These are phyloP conservation scores for Alternaria viburni DNA, from an alignment of 2,329 filamentous ascomycete species.

Conservation along the genomic window DNA sequence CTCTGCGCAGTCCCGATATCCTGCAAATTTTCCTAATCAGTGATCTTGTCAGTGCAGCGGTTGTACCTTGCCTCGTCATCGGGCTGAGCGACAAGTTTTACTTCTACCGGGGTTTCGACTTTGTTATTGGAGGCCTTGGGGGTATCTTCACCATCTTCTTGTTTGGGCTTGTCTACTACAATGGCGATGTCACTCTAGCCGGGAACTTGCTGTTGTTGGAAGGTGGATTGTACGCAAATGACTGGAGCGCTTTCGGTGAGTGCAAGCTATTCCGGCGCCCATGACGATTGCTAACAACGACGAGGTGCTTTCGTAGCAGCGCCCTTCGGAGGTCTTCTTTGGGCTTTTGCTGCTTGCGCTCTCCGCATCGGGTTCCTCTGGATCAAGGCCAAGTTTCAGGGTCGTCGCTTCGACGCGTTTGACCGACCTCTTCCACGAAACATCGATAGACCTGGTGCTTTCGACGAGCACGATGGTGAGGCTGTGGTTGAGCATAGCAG, in stretches of 20 bases:
- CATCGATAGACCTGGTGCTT: constrained; percentile 11
- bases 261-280: background rate
- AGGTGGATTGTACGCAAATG: constrained; percentile 74
- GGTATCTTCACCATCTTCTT: constrained; percentile 81
- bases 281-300: constrained; percentile 7
- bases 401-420: constrained; percentile 69
- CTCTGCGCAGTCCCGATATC: constrained; percentile 74
- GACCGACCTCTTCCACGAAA: constrained; percentile 54
- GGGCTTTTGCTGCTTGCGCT: constrained; percentile 68
- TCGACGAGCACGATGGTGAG: constrained; percentile 35
- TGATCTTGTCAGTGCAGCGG: constrained; percentile 77
- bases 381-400: constrained; percentile 62
- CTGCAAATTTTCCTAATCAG: constrained; percentile 84
- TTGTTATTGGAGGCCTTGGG: constrained; percentile 77
- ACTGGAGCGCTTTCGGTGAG: constrained; percentile 79
- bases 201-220: constrained; percentile 74
- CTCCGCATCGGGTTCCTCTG: constrained; percentile 67
- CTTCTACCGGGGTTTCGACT: constrained; percentile 82
- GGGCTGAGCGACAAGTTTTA: constrained; percentile 70
- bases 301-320: constrained; percentile 75
- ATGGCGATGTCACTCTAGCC: constrained; percentile 68
- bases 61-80: constrained; percentile 76
- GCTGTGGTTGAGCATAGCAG: constrained; percentile 31
- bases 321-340: constrained; percentile 75
- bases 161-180: constrained; percentile 80